Conservation (phyloP, 2,329 filamentous ascomycete genomes). For the Fusarium sp. region DNA sequence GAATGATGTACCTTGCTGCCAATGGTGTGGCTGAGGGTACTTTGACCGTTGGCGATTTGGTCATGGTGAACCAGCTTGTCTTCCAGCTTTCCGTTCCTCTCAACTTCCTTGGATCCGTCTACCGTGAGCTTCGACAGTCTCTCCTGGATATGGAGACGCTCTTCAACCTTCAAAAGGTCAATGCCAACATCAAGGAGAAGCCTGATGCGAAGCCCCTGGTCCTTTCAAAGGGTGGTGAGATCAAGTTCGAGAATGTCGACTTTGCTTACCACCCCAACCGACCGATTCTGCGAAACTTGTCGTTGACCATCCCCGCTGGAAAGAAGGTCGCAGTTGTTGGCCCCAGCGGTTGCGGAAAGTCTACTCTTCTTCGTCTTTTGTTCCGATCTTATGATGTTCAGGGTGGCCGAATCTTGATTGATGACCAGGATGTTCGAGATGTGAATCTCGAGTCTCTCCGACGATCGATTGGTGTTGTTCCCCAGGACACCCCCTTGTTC, state of each 20-base stretch:
- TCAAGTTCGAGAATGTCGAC: slow-evolving; percentile 92
- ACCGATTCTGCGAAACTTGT: slow-evolving; percentile 86
- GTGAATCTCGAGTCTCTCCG: slow-evolving; percentile 86
- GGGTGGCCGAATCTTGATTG: slow-evolving; percentile 84
- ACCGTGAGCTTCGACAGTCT: slow-evolving; percentile 93
- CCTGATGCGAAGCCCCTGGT: slow-evolving; percentile 77
- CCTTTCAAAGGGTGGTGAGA: slow-evolving; percentile 83
- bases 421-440: slow-evolving; percentile 89
- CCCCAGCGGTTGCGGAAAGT: slow-evolving; percentile 95
- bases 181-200: slow-evolving; percentile 83
- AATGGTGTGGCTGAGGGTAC: slow-evolving; percentile 84
- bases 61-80: slow-evolving; percentile 99
- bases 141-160: slow-evolving; percentile 98
- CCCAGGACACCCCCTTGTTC: slow-evolving; percentile 96
- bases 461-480: slow-evolving; percentile 90
- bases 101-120: slow-evolving; percentile 98
- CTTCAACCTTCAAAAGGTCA: slow-evolving; percentile 97
- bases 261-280: slow-evolving; percentile 92
- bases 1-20: slow-evolving; percentile 98
- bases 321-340: slow-evolving; percentile 97
- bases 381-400: slow-evolving; percentile 97
- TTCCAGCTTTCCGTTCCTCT: slow-evolving; percentile 97
- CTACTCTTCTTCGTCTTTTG: slow-evolving; percentile 86
- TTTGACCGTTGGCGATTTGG: slow-evolving; percentile 92
- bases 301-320: slow-evolving; percentile 89